phyloP scores from a whole-genome alignment of 352 stramenopile genomes.

The Proteromonas lacertae region DNA sequence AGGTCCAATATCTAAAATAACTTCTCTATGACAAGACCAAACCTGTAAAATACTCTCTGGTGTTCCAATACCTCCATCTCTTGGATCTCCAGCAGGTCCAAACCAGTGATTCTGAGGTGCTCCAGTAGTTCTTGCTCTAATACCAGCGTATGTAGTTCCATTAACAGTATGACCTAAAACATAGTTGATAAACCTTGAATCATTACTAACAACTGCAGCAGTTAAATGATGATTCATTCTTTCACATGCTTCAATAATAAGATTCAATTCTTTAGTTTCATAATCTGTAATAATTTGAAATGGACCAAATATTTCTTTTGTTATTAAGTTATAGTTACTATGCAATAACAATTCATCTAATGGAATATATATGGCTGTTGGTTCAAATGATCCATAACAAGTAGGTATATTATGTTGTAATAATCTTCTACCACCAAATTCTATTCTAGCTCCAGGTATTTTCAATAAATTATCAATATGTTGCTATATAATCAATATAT shows the following conservation, averaged over 20 bases:
- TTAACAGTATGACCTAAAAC: conserved; percentile 90
- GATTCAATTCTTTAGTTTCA: conserved; percentile 34
- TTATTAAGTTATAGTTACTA: conserved; percentile 63
- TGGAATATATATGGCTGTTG: conserved; percentile 81
- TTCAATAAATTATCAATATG: conserved; percentile 6
- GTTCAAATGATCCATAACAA: conserved; percentile 73
- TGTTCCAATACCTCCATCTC: conserved; percentile 78
- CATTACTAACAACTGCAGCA: conserved; percentile 81
- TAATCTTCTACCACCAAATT: conserved; percentile 68
- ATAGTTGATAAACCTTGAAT: conserved; percentile 56
- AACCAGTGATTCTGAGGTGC: conserved; percentile 75
- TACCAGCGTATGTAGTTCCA: conserved; percentile 83
- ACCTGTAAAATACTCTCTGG: conserved; percentile 88
- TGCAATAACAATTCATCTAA: conserved; percentile 57
- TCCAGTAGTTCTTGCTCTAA: conserved; percentile 57
- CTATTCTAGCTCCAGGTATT: conserved; percentile 59
- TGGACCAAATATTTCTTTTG: conserved; percentile 87
- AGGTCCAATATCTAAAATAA: background rate
- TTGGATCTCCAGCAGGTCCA: conserved; percentile 36
- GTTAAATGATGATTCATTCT: conserved; percentile 82
- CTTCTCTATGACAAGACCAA: conserved; percentile 61
- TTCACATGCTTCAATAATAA: conserved; percentile 63
- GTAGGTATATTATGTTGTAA: conserved; percentile 65
- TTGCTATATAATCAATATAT: background rate
- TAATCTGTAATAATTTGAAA: conserved; percentile 84